Conservation (phyloP, 495 filamentous ascomycete genomes). For the Clavariopsis aquatica region DNA sequence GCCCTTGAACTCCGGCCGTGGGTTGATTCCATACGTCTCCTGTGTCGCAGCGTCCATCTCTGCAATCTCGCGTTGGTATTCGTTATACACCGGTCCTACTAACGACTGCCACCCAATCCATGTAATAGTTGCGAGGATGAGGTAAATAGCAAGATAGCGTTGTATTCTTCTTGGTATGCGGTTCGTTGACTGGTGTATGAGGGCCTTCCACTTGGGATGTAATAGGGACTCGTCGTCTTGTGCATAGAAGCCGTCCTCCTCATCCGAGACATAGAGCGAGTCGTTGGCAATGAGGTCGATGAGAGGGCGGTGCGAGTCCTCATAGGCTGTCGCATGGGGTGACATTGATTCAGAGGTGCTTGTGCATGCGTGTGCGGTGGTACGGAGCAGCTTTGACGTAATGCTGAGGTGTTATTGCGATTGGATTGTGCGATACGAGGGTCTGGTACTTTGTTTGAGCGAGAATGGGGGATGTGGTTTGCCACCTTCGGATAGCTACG, state of each 20-base stretch:
- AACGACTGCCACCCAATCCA: conserved; percentile 49
- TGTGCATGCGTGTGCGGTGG: neutral
- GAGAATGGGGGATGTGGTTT: neutral
- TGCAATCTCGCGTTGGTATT: conserved; percentile 44
- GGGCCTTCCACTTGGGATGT: conserved; percentile 27
- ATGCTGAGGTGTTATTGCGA: neutral
- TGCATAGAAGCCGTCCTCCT: conserved; percentile 30
- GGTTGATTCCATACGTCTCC: conserved; percentile 52
- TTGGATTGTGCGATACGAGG: neutral
- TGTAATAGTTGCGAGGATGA: conserved; percentile 46
- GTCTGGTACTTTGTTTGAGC: neutral
- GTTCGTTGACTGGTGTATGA: conserved; percentile 15
- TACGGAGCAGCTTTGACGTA: conserved; percentile 1
- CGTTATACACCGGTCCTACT: conserved; percentile 48
- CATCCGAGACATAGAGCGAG: conserved; percentile 25
- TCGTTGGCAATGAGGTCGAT: conserved; percentile 24
- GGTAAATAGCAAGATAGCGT: conserved; percentile 51
- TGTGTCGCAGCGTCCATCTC: conserved; percentile 47
- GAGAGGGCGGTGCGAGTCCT: conserved; percentile 11
- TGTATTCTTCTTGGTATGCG: conserved; percentile 29
- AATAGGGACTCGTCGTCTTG: conserved; percentile 20
- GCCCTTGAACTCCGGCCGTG: conserved; percentile 51
- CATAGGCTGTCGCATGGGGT: neutral
- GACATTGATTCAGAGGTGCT: conserved; percentile 4
- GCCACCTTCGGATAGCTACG: no score